phyloP scores from a whole-genome alignment of 352 stramenopile species.

The Salisapilia sapeloensis region DNA sequence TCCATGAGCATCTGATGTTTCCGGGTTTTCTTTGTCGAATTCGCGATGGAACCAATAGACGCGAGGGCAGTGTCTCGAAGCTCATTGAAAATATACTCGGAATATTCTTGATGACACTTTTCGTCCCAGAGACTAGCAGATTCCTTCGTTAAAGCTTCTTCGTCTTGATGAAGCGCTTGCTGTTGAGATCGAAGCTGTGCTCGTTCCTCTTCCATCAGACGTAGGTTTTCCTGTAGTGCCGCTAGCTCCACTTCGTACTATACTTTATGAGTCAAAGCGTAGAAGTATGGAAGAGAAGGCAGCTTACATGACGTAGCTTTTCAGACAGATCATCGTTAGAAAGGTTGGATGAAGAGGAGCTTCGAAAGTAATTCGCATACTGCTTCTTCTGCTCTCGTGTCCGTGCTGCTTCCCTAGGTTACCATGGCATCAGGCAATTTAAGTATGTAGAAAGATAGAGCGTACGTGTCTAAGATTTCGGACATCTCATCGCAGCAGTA shows the following conservation, averaged over 20 bases:
- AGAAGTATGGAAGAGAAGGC: not conserved
- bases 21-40: conserved; percentile 16
- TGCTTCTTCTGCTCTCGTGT: no score
- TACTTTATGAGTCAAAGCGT: conserved; percentile 1
- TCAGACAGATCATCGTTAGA: no score
- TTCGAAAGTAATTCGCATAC: no score
- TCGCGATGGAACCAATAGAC: conserved; percentile 37
- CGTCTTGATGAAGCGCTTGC: conserved; percentile 24
- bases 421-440: no score
- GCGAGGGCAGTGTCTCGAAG: conserved; percentile 33
- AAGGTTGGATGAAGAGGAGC: no score
- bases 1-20: conserved; percentile 51
- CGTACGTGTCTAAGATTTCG: conserved; percentile 51
- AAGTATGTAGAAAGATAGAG: no score
- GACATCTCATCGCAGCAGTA: conserved; percentile 66
- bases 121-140: conserved; percentile 35
- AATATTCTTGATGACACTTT: conserved; percentile 31
- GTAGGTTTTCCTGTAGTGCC: conserved; percentile 35
- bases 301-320: no score
- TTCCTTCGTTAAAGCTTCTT: conserved; percentile 22
- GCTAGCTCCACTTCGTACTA: conserved; percentile 57
- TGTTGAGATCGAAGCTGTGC: conserved; percentile 26
- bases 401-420: no score
- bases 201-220: conserved; percentile 57
- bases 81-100: conserved; percentile 27